Evolutionary conservation across 176 grass and related monocot genomes (phyloP), one percentile per base, ranked within the genome.

Genomic region (Miscanthus lutarioriparius): DNA sequence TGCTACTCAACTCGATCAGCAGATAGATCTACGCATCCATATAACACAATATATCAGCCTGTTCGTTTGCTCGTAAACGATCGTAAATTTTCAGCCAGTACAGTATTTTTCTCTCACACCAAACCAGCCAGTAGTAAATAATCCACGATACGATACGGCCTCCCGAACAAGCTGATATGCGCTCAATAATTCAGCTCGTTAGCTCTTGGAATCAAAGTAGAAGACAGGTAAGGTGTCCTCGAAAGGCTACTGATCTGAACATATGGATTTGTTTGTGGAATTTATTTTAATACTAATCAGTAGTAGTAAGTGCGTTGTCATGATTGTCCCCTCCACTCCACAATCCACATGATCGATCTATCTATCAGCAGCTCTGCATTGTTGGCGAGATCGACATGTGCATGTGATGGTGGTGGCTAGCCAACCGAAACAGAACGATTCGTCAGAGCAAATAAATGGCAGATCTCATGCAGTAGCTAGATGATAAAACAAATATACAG

Each of bases 401-500:
- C 67, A 66, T 72, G 72, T 73, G 16, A 28, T 66, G 54, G 43
- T 35, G 33, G 33, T 27, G 27, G 26, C 41, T 26, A 41, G 2
- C 41, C 68, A 80, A 66, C 41, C 16, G 63, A 74, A 74, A 39
- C 27, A 86, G 39, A 64, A 16, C 32, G 7, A 74, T 22, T 74
- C 53, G 59, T 66, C 43, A 41, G 69, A 86, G 41, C 45, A 56
- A 26, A 53, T 53, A 37, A 33, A 67, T n/a, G 17, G 2, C 8
- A 17, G 63, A 73, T 37, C 28, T 73, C 40, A 17, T 74, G 54
- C 54, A n/a, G 54, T 58, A 8, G 53, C 7, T 9, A 56, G 53
- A 5, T 54, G 9, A 58, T 38, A 65, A 64, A 86, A 80, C 41
- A 67, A 86, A 54, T 67, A 23, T 67, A 32, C 44, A 32, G 16